These are phyloP conservation scores for Salix dunnii DNA, from an alignment of 345 rosid genomes.

Conservation along the genomic window DNA sequence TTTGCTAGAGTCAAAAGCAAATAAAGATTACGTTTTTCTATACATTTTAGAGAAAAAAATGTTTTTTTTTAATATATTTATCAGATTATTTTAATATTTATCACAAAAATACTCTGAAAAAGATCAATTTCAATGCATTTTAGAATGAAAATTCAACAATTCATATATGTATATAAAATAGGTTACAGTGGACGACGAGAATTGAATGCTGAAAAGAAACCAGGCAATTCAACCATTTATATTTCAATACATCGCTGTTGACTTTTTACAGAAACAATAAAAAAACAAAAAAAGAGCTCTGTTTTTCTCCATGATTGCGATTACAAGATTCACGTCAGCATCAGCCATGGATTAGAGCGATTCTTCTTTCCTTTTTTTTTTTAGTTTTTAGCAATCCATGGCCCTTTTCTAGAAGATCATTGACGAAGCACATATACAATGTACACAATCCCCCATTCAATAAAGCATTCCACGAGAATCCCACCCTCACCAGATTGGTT, in stretches of 20 bases:
- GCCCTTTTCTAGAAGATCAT: neutral
- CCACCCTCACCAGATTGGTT: neutral
- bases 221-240: neutral
- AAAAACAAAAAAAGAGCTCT: neutral
- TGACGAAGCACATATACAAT: neutral
- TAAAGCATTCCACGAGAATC: neutral
- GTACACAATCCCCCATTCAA: neutral
- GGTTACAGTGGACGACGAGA: neutral
- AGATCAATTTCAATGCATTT: too few species aligned
- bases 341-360: neutral
- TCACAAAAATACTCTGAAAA: too few species aligned
- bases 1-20: neutral
- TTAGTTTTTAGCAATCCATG: too few species aligned
- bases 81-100: too few species aligned
- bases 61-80: too few species aligned
- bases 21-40: neutral
- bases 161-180: too few species aligned
- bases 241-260: neutral
- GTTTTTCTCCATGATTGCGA: neutral
- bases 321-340: neutral
- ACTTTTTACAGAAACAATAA: neutral
- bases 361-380: neutral
- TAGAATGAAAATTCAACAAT: too few species aligned
- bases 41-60: too few species aligned
- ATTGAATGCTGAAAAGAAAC: neutral